phyloP scores from a whole-genome alignment of 2,329 filamentous ascomycete species.

The Fusarium clavum region DNA sequence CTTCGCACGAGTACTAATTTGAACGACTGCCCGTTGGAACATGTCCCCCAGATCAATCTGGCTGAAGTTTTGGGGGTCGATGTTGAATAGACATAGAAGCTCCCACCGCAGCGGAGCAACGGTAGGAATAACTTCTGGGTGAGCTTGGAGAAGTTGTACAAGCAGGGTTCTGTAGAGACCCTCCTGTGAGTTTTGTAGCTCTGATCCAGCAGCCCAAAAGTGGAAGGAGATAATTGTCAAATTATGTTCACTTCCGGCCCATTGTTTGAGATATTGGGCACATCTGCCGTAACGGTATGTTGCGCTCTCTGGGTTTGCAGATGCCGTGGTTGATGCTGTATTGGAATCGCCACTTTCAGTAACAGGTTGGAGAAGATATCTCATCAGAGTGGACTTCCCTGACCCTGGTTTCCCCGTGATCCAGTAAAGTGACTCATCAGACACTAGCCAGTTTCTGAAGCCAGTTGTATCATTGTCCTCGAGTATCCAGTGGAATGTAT shows the following conservation, averaged over 20 bases:
- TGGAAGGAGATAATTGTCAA: slow-evolving; percentile 17
- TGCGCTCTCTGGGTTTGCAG: fast-evolving
- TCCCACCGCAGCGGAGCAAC: slow-evolving; percentile 12
- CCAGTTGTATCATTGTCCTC: not conserved
- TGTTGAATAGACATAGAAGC: slow-evolving; percentile 11
- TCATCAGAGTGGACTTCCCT: slow-evolving; percentile 16
- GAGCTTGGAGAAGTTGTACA: not conserved
- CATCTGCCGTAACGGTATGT: fast-evolving
- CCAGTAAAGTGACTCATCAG: slow-evolving; percentile 10
- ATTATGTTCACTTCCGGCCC: not conserved
- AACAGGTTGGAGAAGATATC: slow-evolving; percentile 2
- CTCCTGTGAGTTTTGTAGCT: not conserved
- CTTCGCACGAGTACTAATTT: not conserved
- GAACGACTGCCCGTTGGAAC: not conserved
- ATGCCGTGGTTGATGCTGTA: fast-evolving
- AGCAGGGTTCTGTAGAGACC: slow-evolving; percentile 13
- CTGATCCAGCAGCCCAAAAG: slow-evolving; percentile 30
- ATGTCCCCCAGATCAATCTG: not conserved
- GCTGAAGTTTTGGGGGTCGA: not conserved
- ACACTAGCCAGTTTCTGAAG: slow-evolving; percentile 22
- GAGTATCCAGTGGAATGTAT: slow-evolving; percentile 25
- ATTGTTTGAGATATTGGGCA: not conserved
- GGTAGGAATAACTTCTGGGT: not conserved
- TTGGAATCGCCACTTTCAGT: not conserved
- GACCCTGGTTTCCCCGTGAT: slow-evolving; percentile 28